phyloP scores from a whole-genome alignment of 2,329 filamentous ascomycete species.

The Rutstroemia sp. region DNA sequence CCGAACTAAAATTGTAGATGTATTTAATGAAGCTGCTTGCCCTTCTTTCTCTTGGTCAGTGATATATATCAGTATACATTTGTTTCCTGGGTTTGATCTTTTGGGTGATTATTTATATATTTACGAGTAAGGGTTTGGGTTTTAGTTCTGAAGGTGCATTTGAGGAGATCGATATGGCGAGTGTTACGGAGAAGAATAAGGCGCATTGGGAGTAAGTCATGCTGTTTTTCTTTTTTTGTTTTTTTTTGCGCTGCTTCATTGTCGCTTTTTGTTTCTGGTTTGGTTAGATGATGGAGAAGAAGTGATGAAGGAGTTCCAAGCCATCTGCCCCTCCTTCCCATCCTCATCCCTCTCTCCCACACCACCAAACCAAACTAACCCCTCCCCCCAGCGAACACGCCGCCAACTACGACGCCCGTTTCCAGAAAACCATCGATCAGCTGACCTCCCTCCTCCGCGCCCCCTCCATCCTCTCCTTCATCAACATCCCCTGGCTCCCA shows the following conservation, averaged over 20 bases:
- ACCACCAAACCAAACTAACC: no score
- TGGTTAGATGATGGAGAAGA: not conserved
- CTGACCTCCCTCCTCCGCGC: constrained; percentile 47
- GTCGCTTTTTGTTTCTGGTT: not conserved
- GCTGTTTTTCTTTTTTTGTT: not conserved
- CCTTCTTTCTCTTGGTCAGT: not conserved
- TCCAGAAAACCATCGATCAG: constrained; percentile 43
- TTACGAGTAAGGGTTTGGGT: not conserved
- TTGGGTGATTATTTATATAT: not conserved
- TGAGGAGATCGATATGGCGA: not conserved
- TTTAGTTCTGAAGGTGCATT: not conserved
- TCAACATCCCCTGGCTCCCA: constrained; percentile 3
- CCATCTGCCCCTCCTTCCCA: not conserved
- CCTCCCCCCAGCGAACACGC: constrained; percentile 37
- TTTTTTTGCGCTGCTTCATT: not conserved
- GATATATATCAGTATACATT: not conserved
- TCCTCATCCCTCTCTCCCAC: not conserved
- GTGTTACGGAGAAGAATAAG: constrained; percentile 32
- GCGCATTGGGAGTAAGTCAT: constrained; percentile 34
- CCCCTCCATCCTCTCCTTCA: constrained; percentile 39
- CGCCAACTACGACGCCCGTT: constrained; percentile 48
- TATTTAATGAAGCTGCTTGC: no score
- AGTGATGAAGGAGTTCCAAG: not conserved
- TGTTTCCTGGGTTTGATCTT: not conserved
- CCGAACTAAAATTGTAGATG: not conserved